phyloP scores from a whole-genome alignment of 1,284 basidiomycete genomes.

The Ceratobasidium papillatum region DNA sequence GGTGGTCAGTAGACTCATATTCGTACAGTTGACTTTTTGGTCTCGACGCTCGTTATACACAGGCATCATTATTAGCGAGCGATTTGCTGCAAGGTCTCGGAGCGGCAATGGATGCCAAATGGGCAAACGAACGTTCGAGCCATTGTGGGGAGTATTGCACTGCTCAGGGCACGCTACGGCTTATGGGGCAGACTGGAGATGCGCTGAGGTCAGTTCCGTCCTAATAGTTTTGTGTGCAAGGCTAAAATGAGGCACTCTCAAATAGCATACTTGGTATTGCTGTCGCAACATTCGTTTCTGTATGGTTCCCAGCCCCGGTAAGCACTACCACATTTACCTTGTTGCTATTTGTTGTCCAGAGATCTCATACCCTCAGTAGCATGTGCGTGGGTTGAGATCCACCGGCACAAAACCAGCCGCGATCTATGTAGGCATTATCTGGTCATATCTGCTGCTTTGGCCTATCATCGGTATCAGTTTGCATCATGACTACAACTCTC shows the following conservation, averaged over 20 bases:
- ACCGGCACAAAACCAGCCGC: background rate
- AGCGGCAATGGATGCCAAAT: constrained; percentile 11
- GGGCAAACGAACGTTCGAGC: background rate
- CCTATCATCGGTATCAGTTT: background rate
- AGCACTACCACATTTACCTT: background rate
- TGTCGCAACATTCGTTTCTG: background rate
- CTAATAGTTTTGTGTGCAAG: too few relatives aligned
- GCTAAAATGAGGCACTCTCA: background rate
- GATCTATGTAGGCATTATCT: background rate
- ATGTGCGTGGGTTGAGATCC: background rate
- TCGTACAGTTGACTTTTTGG: background rate
- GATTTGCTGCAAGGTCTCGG: constrained; percentile 14
- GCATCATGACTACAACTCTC: background rate
- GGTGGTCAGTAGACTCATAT: background rate
- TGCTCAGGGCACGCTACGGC: constrained; percentile 5
- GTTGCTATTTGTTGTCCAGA: background rate
- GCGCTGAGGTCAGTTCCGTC: background rate
- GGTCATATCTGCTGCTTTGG: constrained; percentile 3
- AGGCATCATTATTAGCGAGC: constrained; percentile 5
- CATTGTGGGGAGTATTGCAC: constrained; percentile 15
- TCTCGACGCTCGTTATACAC: background rate
- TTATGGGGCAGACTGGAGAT: constrained; percentile 14
- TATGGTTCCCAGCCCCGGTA: constrained; percentile 8
- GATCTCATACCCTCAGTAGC: background rate
- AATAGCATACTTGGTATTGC: constrained; percentile 3